These are phyloP conservation scores for Suillus occidentalis DNA, from an alignment of 768 basidiomycete genomes.

Conservation along the genomic window DNA sequence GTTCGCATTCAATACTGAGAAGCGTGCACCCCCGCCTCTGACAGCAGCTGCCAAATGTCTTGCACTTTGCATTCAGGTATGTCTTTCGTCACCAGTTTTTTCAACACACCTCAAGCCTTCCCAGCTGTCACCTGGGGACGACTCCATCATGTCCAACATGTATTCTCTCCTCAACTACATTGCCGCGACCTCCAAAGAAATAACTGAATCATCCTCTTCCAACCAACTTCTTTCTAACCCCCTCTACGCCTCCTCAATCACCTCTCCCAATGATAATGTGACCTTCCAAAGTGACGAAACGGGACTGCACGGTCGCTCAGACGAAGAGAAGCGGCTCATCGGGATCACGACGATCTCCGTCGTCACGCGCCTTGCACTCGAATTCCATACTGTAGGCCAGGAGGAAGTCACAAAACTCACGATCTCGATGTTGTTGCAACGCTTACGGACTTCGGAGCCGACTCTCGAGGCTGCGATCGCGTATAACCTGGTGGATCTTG, in stretches of 20 bases:
- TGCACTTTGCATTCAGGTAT: slow-evolving; percentile 83
- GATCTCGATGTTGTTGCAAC: slow-evolving; percentile 89
- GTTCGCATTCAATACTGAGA: slow-evolving; percentile 74
- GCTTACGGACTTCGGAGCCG: slow-evolving; percentile 80
- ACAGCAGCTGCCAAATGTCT: slow-evolving; percentile 88
- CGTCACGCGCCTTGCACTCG: slow-evolving; percentile 83
- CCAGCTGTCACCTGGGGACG: slow-evolving; percentile 83
- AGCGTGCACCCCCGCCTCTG: slow-evolving; percentile 73
- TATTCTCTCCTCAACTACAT: slow-evolving; percentile 95
- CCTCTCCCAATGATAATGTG: slow-evolving; percentile 43
- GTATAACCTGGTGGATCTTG: slow-evolving; percentile 88
- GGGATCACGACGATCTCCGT: slow-evolving; percentile 92
- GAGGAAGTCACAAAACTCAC: slow-evolving; percentile 90
- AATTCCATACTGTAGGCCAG: slow-evolving; percentile 55
- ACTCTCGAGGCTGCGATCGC: slow-evolving; percentile 90
- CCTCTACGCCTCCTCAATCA: slow-evolving; percentile 33
- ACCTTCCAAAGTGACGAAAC: slow-evolving; percentile 60
- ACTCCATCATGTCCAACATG: slow-evolving; percentile 91
- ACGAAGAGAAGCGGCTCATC: slow-evolving; percentile 82
- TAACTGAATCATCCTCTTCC: slow-evolving; percentile 50
- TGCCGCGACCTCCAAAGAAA: slow-evolving; percentile 78
- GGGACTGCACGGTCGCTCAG: slow-evolving; percentile 66
- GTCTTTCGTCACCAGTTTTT: slow-evolving; percentile 14
- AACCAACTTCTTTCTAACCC: slow-evolving; percentile 44
- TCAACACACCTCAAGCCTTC: slow-evolving; percentile 9